phyloP scores from a whole-genome alignment of 2,329 filamentous ascomycete species.

The Aspergillus nomiae region DNA sequence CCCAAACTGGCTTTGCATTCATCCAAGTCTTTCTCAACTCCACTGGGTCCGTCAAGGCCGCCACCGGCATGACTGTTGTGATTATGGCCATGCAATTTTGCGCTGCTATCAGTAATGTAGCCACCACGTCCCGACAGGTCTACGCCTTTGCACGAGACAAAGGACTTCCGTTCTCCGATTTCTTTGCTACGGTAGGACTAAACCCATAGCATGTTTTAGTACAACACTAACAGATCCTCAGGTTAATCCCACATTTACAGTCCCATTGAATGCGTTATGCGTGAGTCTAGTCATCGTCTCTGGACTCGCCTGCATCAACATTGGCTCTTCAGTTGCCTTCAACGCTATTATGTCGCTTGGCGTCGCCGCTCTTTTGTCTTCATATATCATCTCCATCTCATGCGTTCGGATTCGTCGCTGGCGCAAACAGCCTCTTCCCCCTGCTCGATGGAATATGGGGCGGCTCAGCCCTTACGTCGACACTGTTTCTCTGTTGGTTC shows the following conservation, averaged over 20 bases:
- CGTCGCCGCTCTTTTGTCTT: conserved; percentile 34
- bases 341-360: background rate
- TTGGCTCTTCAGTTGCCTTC: conserved; percentile 41
- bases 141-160: conserved; percentile 50
- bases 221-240: conserved; percentile 29
- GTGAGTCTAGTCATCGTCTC: conserved; percentile 32
- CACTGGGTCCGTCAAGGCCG: conserved; percentile 30
- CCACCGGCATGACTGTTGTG: conserved; percentile 49
- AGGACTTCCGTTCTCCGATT: conserved; percentile 34
- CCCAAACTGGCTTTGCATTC: conserved; percentile 51
- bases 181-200: conserved; percentile 13
- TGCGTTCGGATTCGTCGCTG: background rate
- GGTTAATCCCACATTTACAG: conserved; percentile 41
- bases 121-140: conserved; percentile 38
- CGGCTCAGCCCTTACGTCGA: conserved; percentile 43
- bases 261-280: conserved; percentile 37
- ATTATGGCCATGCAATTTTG: conserved; percentile 42
- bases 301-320: conserved; percentile 51
- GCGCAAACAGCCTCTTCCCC: conserved; percentile 30
- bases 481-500: conserved; percentile 29
- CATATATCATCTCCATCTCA: conserved; percentile 46
- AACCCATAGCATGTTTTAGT: no score
- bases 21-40: conserved; percentile 40
- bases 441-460: conserved; percentile 37
- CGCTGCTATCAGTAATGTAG: conserved; percentile 36